Conservation (phyloP, 2,329 filamentous ascomycete species). For the Mycosphaerella sp. region DNA sequence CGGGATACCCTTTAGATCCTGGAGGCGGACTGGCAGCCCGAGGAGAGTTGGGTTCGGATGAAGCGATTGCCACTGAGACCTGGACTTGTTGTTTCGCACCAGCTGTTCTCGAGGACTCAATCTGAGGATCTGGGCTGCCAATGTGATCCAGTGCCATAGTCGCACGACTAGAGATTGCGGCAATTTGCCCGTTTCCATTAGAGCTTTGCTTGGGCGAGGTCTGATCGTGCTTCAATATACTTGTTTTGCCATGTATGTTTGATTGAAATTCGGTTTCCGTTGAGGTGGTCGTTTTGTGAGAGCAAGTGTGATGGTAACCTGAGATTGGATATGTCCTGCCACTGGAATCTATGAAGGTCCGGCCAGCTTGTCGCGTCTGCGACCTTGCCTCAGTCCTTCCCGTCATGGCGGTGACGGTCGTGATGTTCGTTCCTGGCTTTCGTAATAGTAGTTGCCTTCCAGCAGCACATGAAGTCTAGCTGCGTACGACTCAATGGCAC, state of each 20-base stretch:
- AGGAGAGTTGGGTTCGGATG: neutral
- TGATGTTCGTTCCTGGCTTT: neutral
- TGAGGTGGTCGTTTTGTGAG: neutral
- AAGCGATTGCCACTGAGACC: neutral
- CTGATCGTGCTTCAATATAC: no score
- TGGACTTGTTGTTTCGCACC: neutral
- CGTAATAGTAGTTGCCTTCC: neutral
- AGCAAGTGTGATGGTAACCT: neutral
- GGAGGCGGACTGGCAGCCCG: no score
- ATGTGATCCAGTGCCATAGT: slow-evolving; percentile 4
- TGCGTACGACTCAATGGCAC: slow-evolving; percentile 8
- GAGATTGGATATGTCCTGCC: slow-evolving; percentile 6
- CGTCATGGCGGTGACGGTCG: neutral
- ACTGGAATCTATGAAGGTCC: slow-evolving; percentile 3
- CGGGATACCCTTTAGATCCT: no score
- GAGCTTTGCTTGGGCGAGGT: no score
- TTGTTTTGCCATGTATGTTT: no score
- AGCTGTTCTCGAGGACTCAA: slow-evolving; percentile 8
- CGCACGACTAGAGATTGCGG: no score
- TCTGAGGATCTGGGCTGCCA: slow-evolving; percentile 5
- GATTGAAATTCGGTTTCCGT: neutral
- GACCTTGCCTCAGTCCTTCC: neutral
- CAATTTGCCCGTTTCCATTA: no score
- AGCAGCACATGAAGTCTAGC: neutral
- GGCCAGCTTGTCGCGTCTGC: neutral